These are phyloP conservation scores for Vaccinium corymbosum DNA, from an alignment of 148 eudicot genomes.

Conservation along the genomic window DNA sequence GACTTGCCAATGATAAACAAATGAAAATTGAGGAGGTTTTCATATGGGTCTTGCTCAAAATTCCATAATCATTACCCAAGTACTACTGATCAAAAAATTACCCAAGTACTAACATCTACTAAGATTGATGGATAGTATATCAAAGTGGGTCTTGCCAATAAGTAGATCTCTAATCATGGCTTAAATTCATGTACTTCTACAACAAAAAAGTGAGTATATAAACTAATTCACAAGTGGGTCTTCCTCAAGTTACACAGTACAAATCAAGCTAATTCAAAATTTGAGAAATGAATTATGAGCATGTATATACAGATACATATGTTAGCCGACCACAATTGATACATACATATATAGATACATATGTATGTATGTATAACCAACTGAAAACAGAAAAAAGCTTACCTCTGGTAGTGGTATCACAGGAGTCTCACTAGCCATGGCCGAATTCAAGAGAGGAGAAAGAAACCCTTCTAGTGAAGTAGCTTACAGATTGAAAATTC, in stretches of 20 bases:
- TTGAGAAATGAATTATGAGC: neutral
- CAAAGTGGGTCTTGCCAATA: constrained; percentile 16
- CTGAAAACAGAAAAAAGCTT: constrained; percentile 2
- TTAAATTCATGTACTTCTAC: neutral
- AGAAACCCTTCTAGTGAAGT: neutral
- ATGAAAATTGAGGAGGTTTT: neutral
- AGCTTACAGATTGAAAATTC: neutral
- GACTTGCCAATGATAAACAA: neutral
- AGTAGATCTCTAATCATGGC: constrained; percentile 12
- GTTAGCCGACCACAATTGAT: too few species aligned
- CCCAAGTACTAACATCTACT: neutral
- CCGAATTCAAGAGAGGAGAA: constrained; percentile 12
- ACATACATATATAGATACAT: neutral
- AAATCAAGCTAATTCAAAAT: neutral
- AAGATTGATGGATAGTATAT: constrained; percentile 4
- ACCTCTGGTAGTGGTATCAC: constrained; percentile 34
- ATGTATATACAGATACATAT: neutral
- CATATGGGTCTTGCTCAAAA: neutral
- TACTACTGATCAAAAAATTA: neutral
- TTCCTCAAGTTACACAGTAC: neutral
- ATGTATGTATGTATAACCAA: neutral
- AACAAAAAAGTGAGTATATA: neutral
- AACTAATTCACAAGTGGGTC: constrained; percentile 6
- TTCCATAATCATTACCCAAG: neutral
- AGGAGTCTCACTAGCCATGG: constrained; percentile 36